Percentiles rank a stretch among this genome's conserved stretches.
Evolutionary conservation across 1,284 basidiomycete species (phyloP).

Genomic region (Chalciporus sp.): DNA sequence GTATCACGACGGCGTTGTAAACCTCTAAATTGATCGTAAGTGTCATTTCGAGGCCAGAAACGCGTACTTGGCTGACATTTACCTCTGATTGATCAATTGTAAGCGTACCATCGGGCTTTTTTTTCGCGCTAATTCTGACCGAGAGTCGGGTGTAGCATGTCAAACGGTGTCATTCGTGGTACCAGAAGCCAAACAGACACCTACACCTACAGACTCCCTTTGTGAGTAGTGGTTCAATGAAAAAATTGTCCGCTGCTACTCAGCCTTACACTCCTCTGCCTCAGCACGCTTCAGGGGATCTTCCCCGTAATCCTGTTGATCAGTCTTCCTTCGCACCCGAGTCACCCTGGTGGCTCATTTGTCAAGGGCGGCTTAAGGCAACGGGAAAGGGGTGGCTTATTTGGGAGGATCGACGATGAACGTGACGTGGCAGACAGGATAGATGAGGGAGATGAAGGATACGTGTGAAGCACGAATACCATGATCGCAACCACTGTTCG

Average conservation of each 20-base stretch:
- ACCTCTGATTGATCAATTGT: conserved; percentile 30
- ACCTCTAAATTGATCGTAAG: conserved; percentile 31
- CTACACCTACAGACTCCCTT: conserved; percentile 32
- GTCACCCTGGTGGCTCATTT: conserved; percentile 64
- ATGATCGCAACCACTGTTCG: too few relatives aligned
- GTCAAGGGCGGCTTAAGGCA: conserved; percentile 52
- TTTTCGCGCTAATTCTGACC: neutral
- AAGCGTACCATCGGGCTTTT: conserved; percentile 1
- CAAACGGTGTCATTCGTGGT: conserved; percentile 28
- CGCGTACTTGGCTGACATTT: neutral
- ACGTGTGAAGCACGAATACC: too few relatives aligned
- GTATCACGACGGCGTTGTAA: conserved; percentile 34
- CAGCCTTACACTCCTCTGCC: neutral
- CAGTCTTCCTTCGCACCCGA: conserved; percentile 51
- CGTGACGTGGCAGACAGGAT: conserved; percentile 18
- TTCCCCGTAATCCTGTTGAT: conserved; percentile 29
- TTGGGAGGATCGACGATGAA: conserved; percentile 28
- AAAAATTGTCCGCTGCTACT: neutral
- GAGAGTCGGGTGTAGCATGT: conserved; percentile 20
- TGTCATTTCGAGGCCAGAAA: neutral
- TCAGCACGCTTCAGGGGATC: conserved; percentile 34
- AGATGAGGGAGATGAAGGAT: conserved; percentile 34
- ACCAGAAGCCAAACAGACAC: conserved; percentile 20
- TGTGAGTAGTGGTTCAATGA: conserved; percentile 16
- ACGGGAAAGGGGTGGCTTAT: conserved; percentile 50